Base-by-base conservation (phyloP, 192 early-diverging fungal species). In the Dissophora ornata region DNA sequence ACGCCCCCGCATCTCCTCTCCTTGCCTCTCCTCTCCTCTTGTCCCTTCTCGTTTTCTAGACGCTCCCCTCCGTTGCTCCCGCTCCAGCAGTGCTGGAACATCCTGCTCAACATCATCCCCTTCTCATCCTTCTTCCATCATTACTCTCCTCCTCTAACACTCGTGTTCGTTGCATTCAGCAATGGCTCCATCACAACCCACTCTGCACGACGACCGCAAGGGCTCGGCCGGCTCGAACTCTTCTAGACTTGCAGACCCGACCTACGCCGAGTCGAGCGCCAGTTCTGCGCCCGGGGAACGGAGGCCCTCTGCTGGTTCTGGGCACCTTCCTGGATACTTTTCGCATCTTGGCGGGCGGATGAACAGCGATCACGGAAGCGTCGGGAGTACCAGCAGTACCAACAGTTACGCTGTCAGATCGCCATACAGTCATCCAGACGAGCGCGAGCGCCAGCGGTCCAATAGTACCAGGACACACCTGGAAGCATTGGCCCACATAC, bases 171-270 rank as follows among this genome's bases (percentile, higher is more conserved):
- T n/a, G n/a, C n/a, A n/a, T n/a, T n/a, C n/a, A n/a, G n/a, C n/a
- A n/a, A 71, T 71, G 69, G 45, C 69, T 19, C 69, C 69, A 42
- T 28, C 61, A 1, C 69, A 58, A 24, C 69, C 69, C 22, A 48
- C 29, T 21, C 42, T 25, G 5, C 15, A 19, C 41, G 69, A 49
- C 12, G 52, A 50, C 34, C 59, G 69, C 22, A 71, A 62, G 30
- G 53, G 53, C 28, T 63, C 60, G 1, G 45, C 44, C 32, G 47
- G 36, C 32, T 71, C 68, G 4, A 36, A 22, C 29, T 45, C 57
- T 3, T 33, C 57, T 13, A 57, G 21, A 15, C 34, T 29, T 36
- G 4, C 29, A 15, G 57, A 62, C 25, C 44, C 46, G 19, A 22
- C 47, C 15, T 38, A 16, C n/a, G 11, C 41, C 44, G 36, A 34